Evolutionary conservation across 306 rosid genomes (phyloP), one percentile per base, ranked within the genome.

Genomic region (Inga leiocalycina): DNA sequence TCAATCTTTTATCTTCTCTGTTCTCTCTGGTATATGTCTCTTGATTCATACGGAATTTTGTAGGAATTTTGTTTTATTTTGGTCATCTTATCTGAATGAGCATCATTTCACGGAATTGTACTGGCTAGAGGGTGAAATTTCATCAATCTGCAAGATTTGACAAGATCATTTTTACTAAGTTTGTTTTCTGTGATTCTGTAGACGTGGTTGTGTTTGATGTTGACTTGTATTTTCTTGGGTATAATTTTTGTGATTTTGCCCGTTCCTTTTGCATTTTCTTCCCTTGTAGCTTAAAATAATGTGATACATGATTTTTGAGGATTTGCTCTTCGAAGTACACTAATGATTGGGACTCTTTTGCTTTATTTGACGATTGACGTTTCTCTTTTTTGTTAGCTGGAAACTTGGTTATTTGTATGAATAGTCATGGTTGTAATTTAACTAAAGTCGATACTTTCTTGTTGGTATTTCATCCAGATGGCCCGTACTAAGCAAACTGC

Each of bases 401-500:
- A 56, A 52, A 17, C 22, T 52, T 5, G 8, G 8, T 2, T 52
- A 52, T 2, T 52, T 51, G 0, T 57, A 7, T 20, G 64, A n/a
- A 22, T 1, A 59, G 6, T 0, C 10, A 1, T 1, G 8, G 59
- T 59, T n/a, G 14, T 15, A 20, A 57, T 57, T 57, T 57, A 52
- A 52, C 4, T 52, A 16, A 16, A 3, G 6, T 57, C 1, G 32
- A 22, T 57, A 57, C 27, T 19, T 54, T 54, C 0, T n/a, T 57
- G 27, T 8, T n/a, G 9, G 12, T 57, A 3, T 59, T n/a, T 22
- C 15, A 3, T 59, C 13, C 34, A 59, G 66, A 59, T 59, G 66
- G 66, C 66, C 34, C 66, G 66, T 59, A 59, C 66, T 59, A 59
- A 59, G 66, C 66, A 59, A 59, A 59, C 66, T 22, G 66, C 66